phyloP scores from a whole-genome alignment of 257 asterid genomes.

The Fraxinus anomala region DNA sequence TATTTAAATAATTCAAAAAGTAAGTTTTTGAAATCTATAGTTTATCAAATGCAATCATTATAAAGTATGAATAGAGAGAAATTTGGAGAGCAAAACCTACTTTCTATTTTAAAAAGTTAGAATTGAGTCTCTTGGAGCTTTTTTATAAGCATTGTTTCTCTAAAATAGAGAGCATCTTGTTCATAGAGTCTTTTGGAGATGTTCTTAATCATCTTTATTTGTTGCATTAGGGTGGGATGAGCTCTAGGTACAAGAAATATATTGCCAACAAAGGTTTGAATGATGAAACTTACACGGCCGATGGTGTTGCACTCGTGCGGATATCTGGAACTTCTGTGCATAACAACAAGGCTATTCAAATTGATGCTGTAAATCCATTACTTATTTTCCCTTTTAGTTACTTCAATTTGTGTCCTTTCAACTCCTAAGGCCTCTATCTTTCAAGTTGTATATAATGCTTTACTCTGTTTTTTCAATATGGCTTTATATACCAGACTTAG shows the following conservation, averaged over 20 bases:
- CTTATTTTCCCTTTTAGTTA: slow-evolving; percentile 5
- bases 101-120: no score
- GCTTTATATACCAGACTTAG: neutral
- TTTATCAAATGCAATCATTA: no score
- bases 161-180: no score
- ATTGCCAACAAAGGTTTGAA: slow-evolving; percentile 91
- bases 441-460: slow-evolving; percentile 1
- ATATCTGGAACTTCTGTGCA: slow-evolving; percentile 85
- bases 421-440: neutral
- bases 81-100: no score
- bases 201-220: slow-evolving; percentile 20
- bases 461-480: neutral
- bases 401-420: neutral
- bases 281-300: slow-evolving; percentile 90
- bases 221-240: slow-evolving; percentile 79
- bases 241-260: slow-evolving; percentile 88
- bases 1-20: no score
- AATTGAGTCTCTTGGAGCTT: no score
- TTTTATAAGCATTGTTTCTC: no score
- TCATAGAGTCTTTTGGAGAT: no score
- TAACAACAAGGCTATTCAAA: slow-evolving; percentile 79
- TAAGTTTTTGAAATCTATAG: no score
- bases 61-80: no score
- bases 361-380: slow-evolving; percentile 73
- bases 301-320: slow-evolving; percentile 81